These are phyloP conservation scores for Colletotrichum agaves DNA, from an alignment of 2,329 filamentous ascomycete genomes.

Conservation along the genomic window DNA sequence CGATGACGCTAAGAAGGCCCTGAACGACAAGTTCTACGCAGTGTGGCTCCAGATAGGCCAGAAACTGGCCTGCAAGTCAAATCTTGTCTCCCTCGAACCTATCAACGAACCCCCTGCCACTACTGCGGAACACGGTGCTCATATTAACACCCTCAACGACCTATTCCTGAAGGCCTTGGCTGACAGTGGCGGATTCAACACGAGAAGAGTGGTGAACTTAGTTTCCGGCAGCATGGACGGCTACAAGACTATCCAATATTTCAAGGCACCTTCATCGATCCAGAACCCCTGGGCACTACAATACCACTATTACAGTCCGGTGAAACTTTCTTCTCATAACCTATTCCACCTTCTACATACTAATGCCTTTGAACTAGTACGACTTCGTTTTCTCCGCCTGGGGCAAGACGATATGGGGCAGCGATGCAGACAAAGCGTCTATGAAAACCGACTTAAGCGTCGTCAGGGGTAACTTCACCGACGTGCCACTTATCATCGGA, in stretches of 20 bases:
- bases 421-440: constrained; percentile 60
- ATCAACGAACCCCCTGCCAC: constrained; percentile 69
- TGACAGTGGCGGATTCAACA: constrained; percentile 65
- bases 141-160: constrained; percentile 66
- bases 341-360: no score
- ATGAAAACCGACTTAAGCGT: constrained; percentile 61
- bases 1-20: constrained; percentile 59
- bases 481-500: constrained; percentile 66
- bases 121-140: constrained; percentile 59
- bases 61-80: constrained; percentile 64
- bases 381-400: constrained; percentile 60
- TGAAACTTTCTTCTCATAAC: no score
- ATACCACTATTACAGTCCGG: constrained; percentile 63
- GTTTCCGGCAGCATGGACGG: constrained; percentile 60
- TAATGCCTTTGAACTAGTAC: constrained; percentile 44
- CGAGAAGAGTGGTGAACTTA: constrained; percentile 65
- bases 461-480: constrained; percentile 64
- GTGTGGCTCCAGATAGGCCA: constrained; percentile 68
- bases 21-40: constrained; percentile 66
- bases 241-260: constrained; percentile 64
- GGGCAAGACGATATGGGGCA: constrained; percentile 71
- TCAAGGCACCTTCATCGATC: constrained; percentile 58
- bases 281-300: constrained; percentile 69
- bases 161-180: constrained; percentile 65
- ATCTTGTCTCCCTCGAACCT: constrained; percentile 65